Evolutionary conservation across 306 rosid genomes (phyloP).

Genomic region (Castanea mollissima): DNA sequence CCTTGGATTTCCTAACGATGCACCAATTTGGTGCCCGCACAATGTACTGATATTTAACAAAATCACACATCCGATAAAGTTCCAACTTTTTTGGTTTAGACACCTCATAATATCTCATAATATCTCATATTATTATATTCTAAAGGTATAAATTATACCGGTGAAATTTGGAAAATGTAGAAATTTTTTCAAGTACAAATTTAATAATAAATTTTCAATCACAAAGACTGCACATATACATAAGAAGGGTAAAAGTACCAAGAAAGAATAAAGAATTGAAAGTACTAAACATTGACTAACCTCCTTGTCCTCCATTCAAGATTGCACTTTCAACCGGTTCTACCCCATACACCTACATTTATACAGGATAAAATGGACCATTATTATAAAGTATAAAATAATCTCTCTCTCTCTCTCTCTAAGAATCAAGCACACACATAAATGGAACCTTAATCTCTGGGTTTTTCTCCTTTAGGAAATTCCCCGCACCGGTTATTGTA

Average conservation of each 20-base stretch:
- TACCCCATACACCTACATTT: conserved; percentile 59
- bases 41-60: no score
- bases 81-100: no score
- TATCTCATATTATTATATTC: no score
- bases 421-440: neutral
- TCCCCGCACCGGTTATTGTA: conserved; percentile 66
- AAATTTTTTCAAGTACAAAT: no score
- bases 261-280: neutral
- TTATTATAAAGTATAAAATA: conserved; percentile 5
- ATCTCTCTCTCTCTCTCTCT: neutral
- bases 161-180: no score
- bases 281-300: conserved; percentile 35
- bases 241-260: neutral
- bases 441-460: conserved; percentile 66
- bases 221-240: neutral
- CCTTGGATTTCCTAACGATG: no score
- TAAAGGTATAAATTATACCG: no score
- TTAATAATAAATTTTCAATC: no score
- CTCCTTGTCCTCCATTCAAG: conserved; percentile 69
- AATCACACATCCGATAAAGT: no score
- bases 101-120: no score
- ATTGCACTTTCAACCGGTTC: conserved; percentile 84
- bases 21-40: no score
- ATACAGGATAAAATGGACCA: neutral
- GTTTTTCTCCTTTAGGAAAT: conserved; percentile 72